A percentile compares a stretch with the other conserved stretches of the same genome.
Evolutionary conservation across 1,284 basidiomycete species (phyloP).

Genomic region (Erythrobasidium hasegawianum): DNA sequence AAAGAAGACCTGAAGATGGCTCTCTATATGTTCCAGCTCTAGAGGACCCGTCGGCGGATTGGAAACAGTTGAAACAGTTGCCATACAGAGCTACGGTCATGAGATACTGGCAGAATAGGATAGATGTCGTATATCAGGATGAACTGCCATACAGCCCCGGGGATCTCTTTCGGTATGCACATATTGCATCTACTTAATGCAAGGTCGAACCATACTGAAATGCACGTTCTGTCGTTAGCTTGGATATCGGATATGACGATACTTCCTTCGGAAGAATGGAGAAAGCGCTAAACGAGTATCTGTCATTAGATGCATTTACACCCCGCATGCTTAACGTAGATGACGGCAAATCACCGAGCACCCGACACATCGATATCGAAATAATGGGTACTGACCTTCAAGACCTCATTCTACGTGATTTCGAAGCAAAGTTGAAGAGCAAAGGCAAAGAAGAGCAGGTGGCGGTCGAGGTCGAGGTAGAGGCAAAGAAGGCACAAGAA

Average conservation of each 20-base stretch:
- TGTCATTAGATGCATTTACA: slow-evolving; percentile 59
- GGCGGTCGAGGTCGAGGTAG: too few relatives aligned
- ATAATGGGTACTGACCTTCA: slow-evolving; percentile 66
- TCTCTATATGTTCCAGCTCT: slow-evolving; percentile 18
- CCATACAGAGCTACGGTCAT: slow-evolving; percentile 2
- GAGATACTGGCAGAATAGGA: slow-evolving; percentile 12
- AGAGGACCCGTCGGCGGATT: slow-evolving; percentile 1
- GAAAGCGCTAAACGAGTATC: slow-evolving; percentile 57
- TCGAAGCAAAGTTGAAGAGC: neutral
- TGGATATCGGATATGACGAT: slow-evolving; percentile 48
- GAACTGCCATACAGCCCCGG: neutral
- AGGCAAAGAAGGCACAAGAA: neutral
- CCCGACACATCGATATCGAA: slow-evolving; percentile 52
- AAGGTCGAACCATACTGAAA: too few relatives aligned
- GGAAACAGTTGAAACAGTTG: slow-evolving; percentile 5
- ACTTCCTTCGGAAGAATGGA: slow-evolving; percentile 67
- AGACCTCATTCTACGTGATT: slow-evolving; percentile 57
- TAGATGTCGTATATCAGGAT: slow-evolving; percentile 9
- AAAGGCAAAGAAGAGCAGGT: neutral
- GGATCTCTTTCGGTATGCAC: slow-evolving; percentile 15
- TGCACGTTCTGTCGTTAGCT: neutral
- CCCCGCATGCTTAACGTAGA: slow-evolving; percentile 48
- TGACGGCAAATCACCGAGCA: slow-evolving; percentile 10
- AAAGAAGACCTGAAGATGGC: neutral
- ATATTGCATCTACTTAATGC: too few relatives aligned